These are phyloP conservation scores for Phycomyces blakesleeanus DNA, from an alignment of 192 early-diverging fungal species.

Conservation along the genomic window DNA sequence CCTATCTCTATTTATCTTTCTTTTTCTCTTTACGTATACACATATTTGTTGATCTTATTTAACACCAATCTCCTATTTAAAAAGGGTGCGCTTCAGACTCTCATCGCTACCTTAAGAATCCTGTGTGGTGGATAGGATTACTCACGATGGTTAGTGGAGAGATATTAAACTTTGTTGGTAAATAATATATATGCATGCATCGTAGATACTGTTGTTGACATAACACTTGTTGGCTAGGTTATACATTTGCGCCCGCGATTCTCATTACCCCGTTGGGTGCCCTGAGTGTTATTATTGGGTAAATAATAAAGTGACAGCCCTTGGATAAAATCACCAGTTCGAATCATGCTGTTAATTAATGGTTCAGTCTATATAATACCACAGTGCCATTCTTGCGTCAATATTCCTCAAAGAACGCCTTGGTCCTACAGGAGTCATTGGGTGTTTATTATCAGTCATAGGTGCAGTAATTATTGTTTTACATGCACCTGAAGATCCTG, in stretches of 20 bases:
- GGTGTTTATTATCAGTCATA: conserved; percentile 87
- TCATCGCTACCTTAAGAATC: conserved; percentile 78
- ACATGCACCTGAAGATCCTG: conserved; percentile 81
- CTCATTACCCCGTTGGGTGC: conserved; percentile 91
- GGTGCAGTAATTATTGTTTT: conserved; percentile 84
- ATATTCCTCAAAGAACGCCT: conserved; percentile 87
- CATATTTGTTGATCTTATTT: conserved; percentile 12
- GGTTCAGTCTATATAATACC: conserved; percentile 52
- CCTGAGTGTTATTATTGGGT: conserved; percentile 68
- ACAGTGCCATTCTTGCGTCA: conserved; percentile 81
- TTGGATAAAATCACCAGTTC: not conserved
- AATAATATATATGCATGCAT: not conserved
- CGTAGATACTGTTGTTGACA: conserved; percentile 31
- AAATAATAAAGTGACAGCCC: not conserved
- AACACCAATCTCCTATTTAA: not conserved
- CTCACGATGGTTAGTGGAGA: conserved; percentile 65
- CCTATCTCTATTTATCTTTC: no score
- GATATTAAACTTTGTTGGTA: conserved; percentile 13
- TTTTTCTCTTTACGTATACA: not conserved
- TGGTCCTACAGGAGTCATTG: conserved; percentile 77
- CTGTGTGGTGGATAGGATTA: conserved; percentile 88
- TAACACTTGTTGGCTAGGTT: conserved; percentile 83
- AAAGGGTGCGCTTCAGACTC: conserved; percentile 53
- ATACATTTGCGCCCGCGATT: conserved; percentile 92
- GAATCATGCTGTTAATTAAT: conserved; percentile 27